Percentiles rank a stretch among this genome's conserved stretches.
Evolutionary conservation across 495 filamentous ascomycete species (phyloP).

Genomic region (Staphylotrichum tortipilum): DNA sequence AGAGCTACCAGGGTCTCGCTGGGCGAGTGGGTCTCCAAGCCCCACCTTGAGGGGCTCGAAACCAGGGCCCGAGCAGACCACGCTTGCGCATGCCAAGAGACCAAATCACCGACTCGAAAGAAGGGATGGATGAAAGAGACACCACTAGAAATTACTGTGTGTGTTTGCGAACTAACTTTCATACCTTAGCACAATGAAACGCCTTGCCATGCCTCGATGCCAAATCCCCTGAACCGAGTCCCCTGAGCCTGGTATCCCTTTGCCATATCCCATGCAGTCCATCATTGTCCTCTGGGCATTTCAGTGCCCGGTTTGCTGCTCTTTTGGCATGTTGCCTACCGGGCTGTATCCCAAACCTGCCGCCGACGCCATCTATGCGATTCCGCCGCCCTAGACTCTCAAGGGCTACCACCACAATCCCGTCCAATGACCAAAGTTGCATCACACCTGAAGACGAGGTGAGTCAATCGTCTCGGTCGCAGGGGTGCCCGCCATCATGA

Average conservation of each 20-base stretch:
- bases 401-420: not conserved
- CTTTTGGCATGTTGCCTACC: not conserved
- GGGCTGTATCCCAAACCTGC: not conserved
- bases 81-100: too few relatives aligned
- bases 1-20: not conserved
- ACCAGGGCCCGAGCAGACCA: not conserved
- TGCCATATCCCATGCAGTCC: not conserved
- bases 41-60: not conserved
- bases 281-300: not conserved
- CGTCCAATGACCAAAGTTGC: not conserved
- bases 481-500: not conserved
- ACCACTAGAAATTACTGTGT: not conserved
- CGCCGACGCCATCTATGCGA: not conserved
- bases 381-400: not conserved
- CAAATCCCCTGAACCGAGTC: not conserved
- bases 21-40: slow-evolving; percentile 7
- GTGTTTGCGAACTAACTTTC: not conserved
- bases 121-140: not conserved
- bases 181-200: slow-evolving; percentile 1
- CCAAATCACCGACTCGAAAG: too few relatives aligned
- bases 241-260: not conserved
- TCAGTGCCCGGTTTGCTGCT: not conserved
- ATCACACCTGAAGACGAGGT: not conserved
- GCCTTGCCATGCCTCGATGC: slow-evolving; percentile 4
- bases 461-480: not conserved